Base-by-base conservation (phyloP, 148 eudicot genomes). In the Hydrangea macrophylla region DNA sequence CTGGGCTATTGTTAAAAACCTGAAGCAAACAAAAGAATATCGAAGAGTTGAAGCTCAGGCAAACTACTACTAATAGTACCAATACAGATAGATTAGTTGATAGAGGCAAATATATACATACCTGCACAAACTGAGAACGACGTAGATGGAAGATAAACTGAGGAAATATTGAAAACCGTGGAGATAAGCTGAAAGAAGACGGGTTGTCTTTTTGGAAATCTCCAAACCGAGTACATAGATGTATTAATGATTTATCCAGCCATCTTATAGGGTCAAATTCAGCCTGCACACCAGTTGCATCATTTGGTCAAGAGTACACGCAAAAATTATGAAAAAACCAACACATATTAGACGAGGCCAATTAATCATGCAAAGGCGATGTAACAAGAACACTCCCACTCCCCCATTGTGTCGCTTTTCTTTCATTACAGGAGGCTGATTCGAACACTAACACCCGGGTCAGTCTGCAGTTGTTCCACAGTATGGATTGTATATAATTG, bases 1-100 rank as follows among this genome's bases (percentile, higher is more conserved):
- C 98, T 35, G 98, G 98, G 68, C 98, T 94, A 77, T 90, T 90
- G 84, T 90, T 90, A 67, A 93, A 93, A 76, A 94, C 98, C 98
- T 94, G 75, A 73, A 65, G 35, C 54, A 61, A 55, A 62, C 22
- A 63, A 54, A 24, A 62, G 35, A 58, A 28, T 35, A 55, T n/a
- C 27, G 53, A 32, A 15, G 13, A 37, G 35, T 58, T 56, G 59
- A 67, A 60, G 56, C 55, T 50, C 27, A 70, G 22, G 10, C 13
- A 58, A n/a, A 65, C 22, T 2, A 37, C 2, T 17, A 31, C 55
- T 22, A 25, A 58, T 28, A 0, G 24, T 15, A 63, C 59, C 62
- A 55, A 11, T 65, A 20, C 53, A 48, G 55, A 1, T 28, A 58
- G 13, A 57, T 24, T 37, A 26, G 39, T 22, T 2, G 37, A 8